Evolutionary conservation across 1,139 yeast genomes (phyloP).

Genomic region (Spathaspora sp.): DNA sequence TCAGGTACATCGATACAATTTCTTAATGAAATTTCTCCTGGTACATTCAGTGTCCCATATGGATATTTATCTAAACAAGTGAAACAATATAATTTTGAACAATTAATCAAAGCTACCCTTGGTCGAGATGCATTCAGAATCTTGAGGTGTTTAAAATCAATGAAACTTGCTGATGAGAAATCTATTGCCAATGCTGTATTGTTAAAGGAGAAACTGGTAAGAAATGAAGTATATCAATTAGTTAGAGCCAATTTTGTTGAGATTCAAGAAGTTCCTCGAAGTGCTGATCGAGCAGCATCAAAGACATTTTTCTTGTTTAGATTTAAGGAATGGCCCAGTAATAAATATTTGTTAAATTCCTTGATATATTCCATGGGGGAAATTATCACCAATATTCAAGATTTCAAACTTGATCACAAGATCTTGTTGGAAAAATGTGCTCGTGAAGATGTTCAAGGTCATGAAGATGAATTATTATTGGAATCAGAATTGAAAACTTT

Average conservation of each 20-base stretch:
- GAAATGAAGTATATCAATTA: slow-evolving; percentile 59
- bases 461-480: slow-evolving; percentile 70
- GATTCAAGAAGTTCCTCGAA: slow-evolving; percentile 89
- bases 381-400: slow-evolving; percentile 53
- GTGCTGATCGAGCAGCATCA: slow-evolving; percentile 89
- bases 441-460: slow-evolving; percentile 87
- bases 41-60: slow-evolving; percentile 42
- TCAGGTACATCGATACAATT: slow-evolving; percentile 45
- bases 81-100: slow-evolving; percentile 59
- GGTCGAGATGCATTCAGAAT: slow-evolving; percentile 62
- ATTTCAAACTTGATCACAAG: slow-evolving; percentile 59
- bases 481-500: slow-evolving; percentile 75
- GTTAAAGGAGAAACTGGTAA: slow-evolving; percentile 72
- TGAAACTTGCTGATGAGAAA: slow-evolving; percentile 80
- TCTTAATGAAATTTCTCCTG: slow-evolving; percentile 42
- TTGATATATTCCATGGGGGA: slow-evolving; percentile 55
- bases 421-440: slow-evolving; percentile 76
- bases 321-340: slow-evolving; percentile 62
- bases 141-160: slow-evolving; percentile 64
- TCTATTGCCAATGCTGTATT: slow-evolving; percentile 74
- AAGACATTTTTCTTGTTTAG: slow-evolving; percentile 83
- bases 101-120: slow-evolving; percentile 55
- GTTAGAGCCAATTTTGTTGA: slow-evolving; percentile 61
- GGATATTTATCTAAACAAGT: slow-evolving; percentile 43
- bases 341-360: slow-evolving; percentile 43